Conservation (phyloP, 2,329 filamentous ascomycete species). For the Westerdykella sp. region DNA sequence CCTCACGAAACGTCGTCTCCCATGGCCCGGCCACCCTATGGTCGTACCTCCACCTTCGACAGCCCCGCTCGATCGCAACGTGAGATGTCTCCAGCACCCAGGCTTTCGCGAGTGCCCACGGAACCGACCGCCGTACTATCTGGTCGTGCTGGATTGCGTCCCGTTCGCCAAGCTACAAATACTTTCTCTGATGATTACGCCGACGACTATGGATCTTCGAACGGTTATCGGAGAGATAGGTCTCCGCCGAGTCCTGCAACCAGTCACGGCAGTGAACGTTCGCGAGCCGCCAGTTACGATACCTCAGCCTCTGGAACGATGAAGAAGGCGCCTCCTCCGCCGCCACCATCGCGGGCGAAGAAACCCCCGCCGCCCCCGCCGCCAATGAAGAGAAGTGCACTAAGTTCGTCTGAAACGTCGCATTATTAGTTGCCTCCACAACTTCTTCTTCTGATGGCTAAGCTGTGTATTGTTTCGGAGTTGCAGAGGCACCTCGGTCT, state of each 20-base stretch:
- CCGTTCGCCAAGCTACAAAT: conserved; percentile 28
- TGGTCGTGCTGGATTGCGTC: conserved; percentile 44
- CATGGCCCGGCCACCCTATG: conserved; percentile 43
- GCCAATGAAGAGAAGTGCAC: conserved; percentile 55
- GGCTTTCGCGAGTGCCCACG: conserved; percentile 49
- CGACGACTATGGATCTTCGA: conserved; percentile 26
- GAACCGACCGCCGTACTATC: conserved; percentile 48
- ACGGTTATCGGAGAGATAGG: conserved; percentile 38
- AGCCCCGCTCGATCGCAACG: conserved; percentile 48
- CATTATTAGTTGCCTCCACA: conserved; percentile 23
- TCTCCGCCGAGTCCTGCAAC: conserved; percentile 50
- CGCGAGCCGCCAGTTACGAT: conserved; percentile 48
- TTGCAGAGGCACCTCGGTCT: too few species aligned
- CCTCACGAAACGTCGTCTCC: conserved; percentile 26
- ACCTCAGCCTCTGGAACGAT: conserved; percentile 26
- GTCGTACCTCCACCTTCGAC: conserved; percentile 54
- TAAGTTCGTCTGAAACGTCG: conserved; percentile 37
- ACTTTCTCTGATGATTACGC: conserved; percentile 34
- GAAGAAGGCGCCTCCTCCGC: conserved; percentile 51
- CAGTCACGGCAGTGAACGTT: conserved; percentile 45
- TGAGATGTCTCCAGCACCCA: conserved; percentile 47
- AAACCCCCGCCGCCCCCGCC: conserved; percentile 60
- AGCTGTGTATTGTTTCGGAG: too few species aligned
- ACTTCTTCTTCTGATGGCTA: neutral
- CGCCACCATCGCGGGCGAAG: conserved; percentile 58